phyloP scores from a whole-genome alignment of 768 basidiomycete genomes.

The Termitomyces eurrhizus region DNA sequence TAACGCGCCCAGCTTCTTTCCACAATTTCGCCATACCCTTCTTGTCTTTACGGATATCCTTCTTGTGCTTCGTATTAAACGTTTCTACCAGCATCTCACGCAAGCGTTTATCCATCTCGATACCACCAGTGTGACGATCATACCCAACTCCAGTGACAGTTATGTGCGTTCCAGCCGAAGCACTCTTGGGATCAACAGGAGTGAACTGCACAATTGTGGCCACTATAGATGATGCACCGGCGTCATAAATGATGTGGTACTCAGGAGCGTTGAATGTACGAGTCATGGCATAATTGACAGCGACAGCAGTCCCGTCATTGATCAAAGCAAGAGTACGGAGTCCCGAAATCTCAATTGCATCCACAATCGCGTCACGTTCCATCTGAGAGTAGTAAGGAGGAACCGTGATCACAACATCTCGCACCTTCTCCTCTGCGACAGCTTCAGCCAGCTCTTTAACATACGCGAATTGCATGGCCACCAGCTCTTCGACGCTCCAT shows the following conservation, averaged over 20 bases:
- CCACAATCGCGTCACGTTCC: constrained; percentile 87
- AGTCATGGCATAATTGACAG: constrained; percentile 98
- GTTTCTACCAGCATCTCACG: constrained; percentile 73
- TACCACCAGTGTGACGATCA: constrained; percentile 72
- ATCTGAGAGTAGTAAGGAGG: constrained; percentile 88
- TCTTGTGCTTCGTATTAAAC: constrained; percentile 71
- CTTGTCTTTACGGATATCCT: constrained; percentile 67
- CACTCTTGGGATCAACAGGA: constrained; percentile 49
- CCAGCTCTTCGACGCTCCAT: constrained; percentile 86
- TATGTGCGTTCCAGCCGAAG: constrained; percentile 60
- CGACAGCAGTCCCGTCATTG: constrained; percentile 93
- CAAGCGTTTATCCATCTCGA: constrained; percentile 79
- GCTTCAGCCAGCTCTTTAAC: constrained; percentile 84
- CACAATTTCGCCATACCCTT: constrained; percentile 89
- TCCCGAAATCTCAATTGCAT: constrained; percentile 91
- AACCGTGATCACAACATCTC: constrained; percentile 85
- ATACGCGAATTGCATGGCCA: constrained; percentile 93
- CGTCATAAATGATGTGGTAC: constrained; percentile 91
- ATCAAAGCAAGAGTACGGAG: constrained; percentile 79
- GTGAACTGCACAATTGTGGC: constrained; percentile 76
- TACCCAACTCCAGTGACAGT: constrained; percentile 80
- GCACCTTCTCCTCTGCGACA: constrained; percentile 69
- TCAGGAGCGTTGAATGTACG: constrained; percentile 77
- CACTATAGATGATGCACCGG: constrained; percentile 78
- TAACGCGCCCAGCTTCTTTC: constrained; percentile 91